Evolutionary conservation across 2,329 filamentous ascomycete genomes (phyloP).

Genomic region (Sporothrix luriei): DNA sequence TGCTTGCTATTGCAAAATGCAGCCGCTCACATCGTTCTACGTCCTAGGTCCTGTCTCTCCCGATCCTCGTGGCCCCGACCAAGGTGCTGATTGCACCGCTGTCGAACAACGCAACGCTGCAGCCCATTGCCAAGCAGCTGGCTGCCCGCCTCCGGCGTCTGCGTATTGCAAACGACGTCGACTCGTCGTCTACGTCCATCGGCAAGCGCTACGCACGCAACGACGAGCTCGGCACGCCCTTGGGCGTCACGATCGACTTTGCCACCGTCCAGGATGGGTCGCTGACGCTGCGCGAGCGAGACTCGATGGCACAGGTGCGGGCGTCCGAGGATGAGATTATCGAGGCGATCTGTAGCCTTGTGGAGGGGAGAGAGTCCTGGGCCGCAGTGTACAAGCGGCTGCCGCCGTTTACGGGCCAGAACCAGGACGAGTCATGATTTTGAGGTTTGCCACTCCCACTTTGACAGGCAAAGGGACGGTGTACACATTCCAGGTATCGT

Average conservation of each 20-base stretch:
- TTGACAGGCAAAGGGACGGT: too few relatives aligned
- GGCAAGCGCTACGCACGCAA: conserved; percentile 94
- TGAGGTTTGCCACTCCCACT: too few relatives aligned
- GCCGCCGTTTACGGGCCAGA: conserved; percentile 64
- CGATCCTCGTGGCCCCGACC: conserved; percentile 73
- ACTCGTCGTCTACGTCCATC: conserved; percentile 88
- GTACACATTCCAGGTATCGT: too few relatives aligned
- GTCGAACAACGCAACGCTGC: conserved; percentile 78
- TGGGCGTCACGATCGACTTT: conserved; percentile 94
- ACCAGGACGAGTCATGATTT: not conserved
- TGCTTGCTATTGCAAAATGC: too few relatives aligned
- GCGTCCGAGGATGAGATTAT: conserved; percentile 79
- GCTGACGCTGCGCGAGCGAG: conserved; percentile 85
- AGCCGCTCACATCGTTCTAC: too few relatives aligned
- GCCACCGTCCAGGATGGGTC: conserved; percentile 86
- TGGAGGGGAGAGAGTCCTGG: conserved; percentile 59
- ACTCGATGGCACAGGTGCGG: conserved; percentile 88
- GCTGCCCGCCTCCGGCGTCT: conserved; percentile 74
- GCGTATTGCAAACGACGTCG: conserved; percentile 80
- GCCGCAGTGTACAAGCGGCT: conserved; percentile 73
- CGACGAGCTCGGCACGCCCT: conserved; percentile 91
- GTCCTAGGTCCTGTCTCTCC: conserved; percentile 51
- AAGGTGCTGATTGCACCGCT: conserved; percentile 88
- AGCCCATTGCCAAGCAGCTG: conserved; percentile 63
- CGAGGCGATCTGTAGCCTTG: conserved; percentile 64